A percentile compares a stretch with the other conserved stretches of the same genome.
Evolutionary conservation across 768 basidiomycete species (phyloP).

Genomic region (Sarcomyxa edulis): DNA sequence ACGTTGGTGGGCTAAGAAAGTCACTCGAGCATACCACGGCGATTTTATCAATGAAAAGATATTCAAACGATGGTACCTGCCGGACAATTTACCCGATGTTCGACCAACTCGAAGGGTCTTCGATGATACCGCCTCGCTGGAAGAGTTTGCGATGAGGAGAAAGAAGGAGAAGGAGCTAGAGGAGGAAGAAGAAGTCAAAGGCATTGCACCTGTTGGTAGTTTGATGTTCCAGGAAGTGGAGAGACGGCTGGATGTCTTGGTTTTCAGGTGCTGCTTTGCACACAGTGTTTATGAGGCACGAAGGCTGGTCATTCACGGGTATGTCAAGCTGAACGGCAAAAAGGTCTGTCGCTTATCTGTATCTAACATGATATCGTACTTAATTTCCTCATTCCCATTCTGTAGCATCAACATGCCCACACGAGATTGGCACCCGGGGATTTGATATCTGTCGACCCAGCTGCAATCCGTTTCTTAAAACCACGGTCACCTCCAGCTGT

Average conservation of each 20-base stretch:
- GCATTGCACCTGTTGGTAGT: constrained; percentile 85
- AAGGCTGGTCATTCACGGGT: constrained; percentile 78
- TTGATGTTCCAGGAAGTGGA: constrained; percentile 97
- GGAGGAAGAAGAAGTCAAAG: constrained; percentile 50
- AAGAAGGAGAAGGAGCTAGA: constrained; percentile 43
- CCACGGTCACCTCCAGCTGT: too few relatives aligned
- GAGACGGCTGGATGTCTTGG: constrained; percentile 85
- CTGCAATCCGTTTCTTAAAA: constrained; percentile 69
- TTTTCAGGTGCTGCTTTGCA: constrained; percentile 87
- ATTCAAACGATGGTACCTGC: constrained; percentile 95
- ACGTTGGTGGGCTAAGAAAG: constrained; percentile 82
- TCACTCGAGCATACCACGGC: constrained; percentile 91
- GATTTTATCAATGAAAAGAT: constrained; percentile 89
- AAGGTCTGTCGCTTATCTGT: constrained; percentile 48
- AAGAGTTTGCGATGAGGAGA: constrained; percentile 55
- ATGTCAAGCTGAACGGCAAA: constrained; percentile 85
- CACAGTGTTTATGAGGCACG: constrained; percentile 89
- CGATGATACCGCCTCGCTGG: constrained; percentile 41
- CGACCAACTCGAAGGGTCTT: constrained; percentile 51
- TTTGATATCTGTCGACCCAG: constrained; percentile 85
- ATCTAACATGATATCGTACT: constrained; percentile 6
- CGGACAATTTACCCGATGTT: constrained; percentile 79
- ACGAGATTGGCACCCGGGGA: constrained; percentile 91
- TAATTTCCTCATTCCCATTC: too few relatives aligned
- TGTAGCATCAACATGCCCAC: constrained; percentile 80